These are phyloP conservation scores for Prosopis cineraria DNA, from an alignment of 306 rosid genomes.

Conservation along the genomic window DNA sequence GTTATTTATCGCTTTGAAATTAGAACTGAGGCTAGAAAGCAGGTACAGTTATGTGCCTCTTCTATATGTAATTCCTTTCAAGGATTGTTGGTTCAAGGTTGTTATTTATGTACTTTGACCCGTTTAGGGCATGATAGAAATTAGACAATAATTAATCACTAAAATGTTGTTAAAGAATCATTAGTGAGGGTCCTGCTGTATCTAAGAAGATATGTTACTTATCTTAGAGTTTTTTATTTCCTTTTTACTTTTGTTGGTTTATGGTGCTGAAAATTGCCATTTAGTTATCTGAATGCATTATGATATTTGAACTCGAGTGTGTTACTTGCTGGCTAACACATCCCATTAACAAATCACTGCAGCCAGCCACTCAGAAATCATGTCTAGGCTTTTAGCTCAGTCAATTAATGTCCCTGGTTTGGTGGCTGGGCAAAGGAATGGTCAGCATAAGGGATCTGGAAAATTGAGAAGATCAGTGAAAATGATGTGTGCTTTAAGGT, in stretches of 20 bases:
- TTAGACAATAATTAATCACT: background rate
- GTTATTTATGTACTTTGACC: background rate
- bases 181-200: background rate
- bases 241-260: background rate
- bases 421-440: conserved; percentile 51
- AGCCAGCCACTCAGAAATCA: conserved; percentile 45
- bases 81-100: too few relatives aligned
- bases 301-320: background rate
- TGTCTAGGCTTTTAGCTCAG: conserved; percentile 90
- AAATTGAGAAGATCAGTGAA: conserved; percentile 50
- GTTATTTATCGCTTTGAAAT: background rate
- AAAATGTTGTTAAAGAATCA: background rate
- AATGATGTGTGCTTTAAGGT: conserved; percentile 58
- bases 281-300: conserved; percentile 19
- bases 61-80: background rate
- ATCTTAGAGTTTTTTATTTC: background rate
- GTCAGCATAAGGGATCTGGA: conserved; percentile 64
- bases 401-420: conserved; percentile 69
- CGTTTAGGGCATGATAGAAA: background rate
- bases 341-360: conserved; percentile 19
- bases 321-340: conserved; percentile 23
- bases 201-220: background rate
- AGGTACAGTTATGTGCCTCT: background rate
- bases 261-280: background rate
- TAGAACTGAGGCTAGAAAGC: background rate